Evolutionary conservation across 257 asterid species (phyloP).

Genomic region (Solanum commersonii): DNA sequence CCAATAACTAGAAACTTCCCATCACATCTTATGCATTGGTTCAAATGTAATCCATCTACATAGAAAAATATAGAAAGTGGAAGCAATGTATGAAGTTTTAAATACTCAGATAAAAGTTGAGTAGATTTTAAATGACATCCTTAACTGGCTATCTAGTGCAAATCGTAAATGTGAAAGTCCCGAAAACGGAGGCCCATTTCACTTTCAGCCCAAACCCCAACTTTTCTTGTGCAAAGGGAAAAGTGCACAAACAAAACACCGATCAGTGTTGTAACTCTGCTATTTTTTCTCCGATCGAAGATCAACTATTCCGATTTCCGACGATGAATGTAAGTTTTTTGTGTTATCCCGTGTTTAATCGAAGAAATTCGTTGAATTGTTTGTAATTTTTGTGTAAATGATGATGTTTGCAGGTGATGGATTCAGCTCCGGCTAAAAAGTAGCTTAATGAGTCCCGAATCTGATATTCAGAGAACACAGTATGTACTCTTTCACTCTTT

Average conservation of each 20-base stretch:
- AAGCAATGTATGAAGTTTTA: neutral
- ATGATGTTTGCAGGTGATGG: slow-evolving; percentile 26
- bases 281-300: neutral
- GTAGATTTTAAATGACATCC: neutral
- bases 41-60: neutral
- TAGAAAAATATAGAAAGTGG: neutral
- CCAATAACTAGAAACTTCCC: neutral
- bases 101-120: neutral
- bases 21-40: neutral
- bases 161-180: neutral
- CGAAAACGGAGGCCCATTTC: neutral
- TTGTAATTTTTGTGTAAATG: neutral
- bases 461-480: slow-evolving; percentile 74
- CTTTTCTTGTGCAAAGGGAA: slow-evolving; percentile 37
- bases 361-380: neutral
- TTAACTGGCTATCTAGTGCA: neutral
- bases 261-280: neutral
- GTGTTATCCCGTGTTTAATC: neutral
- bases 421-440: slow-evolving; percentile 39
- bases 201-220: neutral
- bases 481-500: slow-evolving; percentile 14
- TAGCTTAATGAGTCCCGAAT: slow-evolving; percentile 44
- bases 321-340: neutral
- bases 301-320: neutral
- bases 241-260: neutral